These are phyloP conservation scores for Russula vinacea DNA, from an alignment of 768 basidiomycete species.

Conservation along the genomic window DNA sequence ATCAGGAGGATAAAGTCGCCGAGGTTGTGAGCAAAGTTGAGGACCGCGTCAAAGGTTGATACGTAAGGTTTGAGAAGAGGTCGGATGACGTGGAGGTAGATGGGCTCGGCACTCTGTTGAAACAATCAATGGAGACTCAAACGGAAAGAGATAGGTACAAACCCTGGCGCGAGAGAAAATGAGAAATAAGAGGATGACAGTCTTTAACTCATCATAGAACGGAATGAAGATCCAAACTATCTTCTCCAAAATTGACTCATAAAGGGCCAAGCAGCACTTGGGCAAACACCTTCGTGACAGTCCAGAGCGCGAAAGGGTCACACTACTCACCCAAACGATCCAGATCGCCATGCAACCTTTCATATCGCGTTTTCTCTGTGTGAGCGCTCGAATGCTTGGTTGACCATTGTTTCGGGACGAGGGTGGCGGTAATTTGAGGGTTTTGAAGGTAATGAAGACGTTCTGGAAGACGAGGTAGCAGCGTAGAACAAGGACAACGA, in stretches of 20 bases:
- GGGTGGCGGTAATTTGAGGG: constrained; percentile 62
- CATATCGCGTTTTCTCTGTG: constrained; percentile 79
- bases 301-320: constrained; percentile 9
- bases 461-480: constrained; percentile 72
- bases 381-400: constrained; percentile 62
- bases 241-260: constrained; percentile 64
- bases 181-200: constrained; percentile 66
- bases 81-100: constrained; percentile 76
- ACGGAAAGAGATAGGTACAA: constrained; percentile 15
- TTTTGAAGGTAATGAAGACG: constrained; percentile 82
- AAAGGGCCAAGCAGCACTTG: constrained; percentile 64
- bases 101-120: constrained; percentile 76
- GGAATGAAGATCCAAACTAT: constrained; percentile 70
- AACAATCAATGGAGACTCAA: constrained; percentile 7
- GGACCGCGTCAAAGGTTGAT: constrained; percentile 56
- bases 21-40: constrained; percentile 58
- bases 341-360: constrained; percentile 82
- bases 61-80: constrained; percentile 76
- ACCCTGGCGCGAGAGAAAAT: constrained; percentile 74
- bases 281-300: constrained; percentile 20
- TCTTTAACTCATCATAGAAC: constrained; percentile 83
- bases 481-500: constrained; percentile 65
- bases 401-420: constrained; percentile 53
- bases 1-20: constrained; percentile 58
- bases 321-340: constrained; percentile 72